phyloP scores from a whole-genome alignment of 768 basidiomycete species.

The Suillus placidus region DNA sequence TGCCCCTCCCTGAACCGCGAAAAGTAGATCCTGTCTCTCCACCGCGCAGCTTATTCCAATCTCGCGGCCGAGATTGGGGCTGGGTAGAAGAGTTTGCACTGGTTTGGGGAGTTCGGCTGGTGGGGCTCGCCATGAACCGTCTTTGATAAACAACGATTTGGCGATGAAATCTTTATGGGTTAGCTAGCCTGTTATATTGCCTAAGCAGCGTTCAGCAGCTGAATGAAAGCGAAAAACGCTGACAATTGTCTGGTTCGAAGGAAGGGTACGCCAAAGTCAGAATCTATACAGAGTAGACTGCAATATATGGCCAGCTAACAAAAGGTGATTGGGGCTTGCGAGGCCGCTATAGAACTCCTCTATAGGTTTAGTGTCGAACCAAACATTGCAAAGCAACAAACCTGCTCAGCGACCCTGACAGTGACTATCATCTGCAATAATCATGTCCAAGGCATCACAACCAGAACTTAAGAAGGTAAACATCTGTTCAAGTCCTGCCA shows the following conservation, averaged over 20 bases:
- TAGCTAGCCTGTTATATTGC: background rate
- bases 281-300: conserved; percentile 3
- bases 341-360: conserved; percentile 9
- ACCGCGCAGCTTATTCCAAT: conserved; percentile 44
- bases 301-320: background rate
- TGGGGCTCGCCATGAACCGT: conserved; percentile 46
- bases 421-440: conserved; percentile 20
- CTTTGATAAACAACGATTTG: conserved; percentile 3
- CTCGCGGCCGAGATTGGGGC: conserved; percentile 36
- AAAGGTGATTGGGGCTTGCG: background rate
- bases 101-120: conserved; percentile 32
- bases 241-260: background rate
- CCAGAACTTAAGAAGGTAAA: conserved; percentile 99
- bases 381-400: conserved; percentile 38
- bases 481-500: conserved; percentile 10
- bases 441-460: conserved; percentile 93
- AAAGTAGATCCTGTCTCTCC: conserved; percentile 53
- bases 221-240: background rate
- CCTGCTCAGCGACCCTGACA: conserved; percentile 1
- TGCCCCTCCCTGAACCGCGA: conserved; percentile 43
- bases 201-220: conserved; percentile 1
- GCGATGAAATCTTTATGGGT: background rate
- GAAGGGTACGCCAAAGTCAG: background rate
- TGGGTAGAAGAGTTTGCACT: conserved; percentile 32
- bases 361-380: conserved; percentile 17